These are phyloP conservation scores for Ceratocystis destructans DNA, from an alignment of 2,329 filamentous ascomycete genomes.

Conservation along the genomic window DNA sequence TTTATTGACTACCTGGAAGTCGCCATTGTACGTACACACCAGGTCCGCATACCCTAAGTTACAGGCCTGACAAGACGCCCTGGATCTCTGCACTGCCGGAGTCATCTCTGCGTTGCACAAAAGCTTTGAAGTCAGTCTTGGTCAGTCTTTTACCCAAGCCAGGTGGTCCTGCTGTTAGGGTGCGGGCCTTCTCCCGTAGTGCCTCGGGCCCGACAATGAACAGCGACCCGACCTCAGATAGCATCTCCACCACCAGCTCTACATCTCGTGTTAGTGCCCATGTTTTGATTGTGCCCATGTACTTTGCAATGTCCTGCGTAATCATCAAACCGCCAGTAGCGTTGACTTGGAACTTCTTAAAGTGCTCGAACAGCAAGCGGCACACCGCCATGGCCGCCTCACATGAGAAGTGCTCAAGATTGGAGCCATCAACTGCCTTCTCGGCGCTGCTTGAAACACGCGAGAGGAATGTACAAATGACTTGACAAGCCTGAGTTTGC, in stretches of 20 bases:
- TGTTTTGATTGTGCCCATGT: slow-evolving; percentile 69
- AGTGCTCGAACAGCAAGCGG: slow-evolving; percentile 71
- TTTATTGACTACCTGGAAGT: neutral
- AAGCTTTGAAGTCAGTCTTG: slow-evolving; percentile 65
- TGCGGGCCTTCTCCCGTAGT: slow-evolving; percentile 54
- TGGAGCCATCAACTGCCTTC: slow-evolving; percentile 65
- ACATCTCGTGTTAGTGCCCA: slow-evolving; percentile 64
- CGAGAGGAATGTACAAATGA: slow-evolving; percentile 67
- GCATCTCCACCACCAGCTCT: slow-evolving; percentile 59
- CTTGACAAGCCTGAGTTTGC: slow-evolving; percentile 72
- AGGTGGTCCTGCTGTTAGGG: slow-evolving; percentile 34
- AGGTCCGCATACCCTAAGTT: slow-evolving; percentile 7
- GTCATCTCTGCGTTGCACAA: slow-evolving; percentile 76
- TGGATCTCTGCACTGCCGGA: slow-evolving; percentile 68
- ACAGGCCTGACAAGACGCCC: slow-evolving; percentile 58
- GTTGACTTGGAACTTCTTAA: slow-evolving; percentile 87
- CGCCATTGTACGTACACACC: neutral
- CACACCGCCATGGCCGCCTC: slow-evolving; percentile 74
- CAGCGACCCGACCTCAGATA: slow-evolving; percentile 85
- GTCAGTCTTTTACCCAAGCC: slow-evolving; percentile 40
- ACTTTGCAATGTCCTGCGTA: slow-evolving; percentile 89
- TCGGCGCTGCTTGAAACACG: slow-evolving; percentile 49
- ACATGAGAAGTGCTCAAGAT: slow-evolving; percentile 66
- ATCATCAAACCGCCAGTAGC: slow-evolving; percentile 90
- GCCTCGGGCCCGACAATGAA: slow-evolving; percentile 86